A percentile compares a stretch with the other conserved stretches of the same genome.
phyloP scores from a whole-genome alignment of 176 grass and related monocot genomes.

The Pontederia crassipes region DNA sequence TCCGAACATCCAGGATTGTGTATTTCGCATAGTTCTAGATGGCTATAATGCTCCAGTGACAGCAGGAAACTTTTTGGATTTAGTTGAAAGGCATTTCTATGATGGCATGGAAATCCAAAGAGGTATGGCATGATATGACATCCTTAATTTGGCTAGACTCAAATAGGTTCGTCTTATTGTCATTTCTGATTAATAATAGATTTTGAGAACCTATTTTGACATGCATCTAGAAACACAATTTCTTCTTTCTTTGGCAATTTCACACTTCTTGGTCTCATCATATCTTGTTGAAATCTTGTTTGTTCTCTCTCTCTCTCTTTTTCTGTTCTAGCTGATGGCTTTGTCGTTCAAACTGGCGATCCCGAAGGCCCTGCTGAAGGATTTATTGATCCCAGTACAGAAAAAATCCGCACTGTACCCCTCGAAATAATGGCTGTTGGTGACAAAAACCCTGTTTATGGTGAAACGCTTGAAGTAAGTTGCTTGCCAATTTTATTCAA shows the following conservation, averaged over 20 bases:
- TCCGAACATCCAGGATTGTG: conserved; percentile 71
- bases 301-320: conserved; percentile 6
- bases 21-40: conserved; percentile 90
- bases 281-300: not conserved
- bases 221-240: too few species aligned
- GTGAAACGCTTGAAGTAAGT: conserved; percentile 88
- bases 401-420: conserved; percentile 65
- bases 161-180: not conserved
- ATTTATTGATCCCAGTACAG: conserved; percentile 82
- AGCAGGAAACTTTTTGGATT: conserved; percentile 86
- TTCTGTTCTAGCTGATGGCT: conserved; percentile 76
- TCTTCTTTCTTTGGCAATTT: not conserved
- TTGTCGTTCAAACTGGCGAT: conserved; percentile 99
- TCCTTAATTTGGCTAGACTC: not conserved
- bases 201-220: not conserved
- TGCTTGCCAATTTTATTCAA: not conserved
- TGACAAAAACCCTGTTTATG: conserved; percentile 66
- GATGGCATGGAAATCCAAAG: conserved; percentile 99
- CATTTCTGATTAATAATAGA: not conserved
- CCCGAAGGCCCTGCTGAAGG: conserved; percentile 88
- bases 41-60: conserved; percentile 93
- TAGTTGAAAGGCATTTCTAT: conserved; percentile 88
- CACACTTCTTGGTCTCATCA: not conserved
- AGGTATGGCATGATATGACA: conserved; percentile 24
- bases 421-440: conserved; percentile 80